Base-by-base conservation (phyloP, 257 asterid species). In the Datura wrightii region DNA sequence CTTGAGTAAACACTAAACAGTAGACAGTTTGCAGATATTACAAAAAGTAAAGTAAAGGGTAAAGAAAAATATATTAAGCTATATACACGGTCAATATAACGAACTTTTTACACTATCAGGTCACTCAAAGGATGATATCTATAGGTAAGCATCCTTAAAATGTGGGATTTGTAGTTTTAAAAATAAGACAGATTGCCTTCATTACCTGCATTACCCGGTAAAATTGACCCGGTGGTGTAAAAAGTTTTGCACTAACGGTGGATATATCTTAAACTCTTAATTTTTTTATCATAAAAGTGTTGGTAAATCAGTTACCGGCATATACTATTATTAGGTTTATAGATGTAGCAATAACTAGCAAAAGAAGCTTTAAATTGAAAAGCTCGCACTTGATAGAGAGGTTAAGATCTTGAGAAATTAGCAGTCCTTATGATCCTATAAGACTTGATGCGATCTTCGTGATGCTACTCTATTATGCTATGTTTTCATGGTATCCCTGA, bases 221-320 rank as follows among this genome's bases (percentile, higher is more conserved):
- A 60, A 60, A 60, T 60, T 60, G 39, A 60, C 39, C 15, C 15
- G 39, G 10, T 60, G 39, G 39, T 10, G 11, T 60, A 24, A 60
- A 58, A 60, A 10, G 24, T 24, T 60, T n/a, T 9, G 10, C 10
- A 60, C 7, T 60, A 15, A 60, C 13, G 2, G 34, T 2, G 39
- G 7, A 60, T 60, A 24, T 60, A 19, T 60, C 69, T 60, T 13
- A 60, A 9, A 60, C 69, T 11, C 69, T 4, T 60, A 24, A 9
- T 60, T 10, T 58, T 59, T 60, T 10, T 11, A 65, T 72, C 56
- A 46, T 46, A 2, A 5, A 39, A 44, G 79, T n/a, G 79, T 11
- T 44, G 58, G 58, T 72, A 44, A 72, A 48, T 44, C 80, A 44
- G 80, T 72, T 72, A 44, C 8, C 41, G 11, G 19, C 79, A 71